phyloP scores from a whole-genome alignment of 352 stramenopile species.

The Phytophthora citrophthora region DNA sequence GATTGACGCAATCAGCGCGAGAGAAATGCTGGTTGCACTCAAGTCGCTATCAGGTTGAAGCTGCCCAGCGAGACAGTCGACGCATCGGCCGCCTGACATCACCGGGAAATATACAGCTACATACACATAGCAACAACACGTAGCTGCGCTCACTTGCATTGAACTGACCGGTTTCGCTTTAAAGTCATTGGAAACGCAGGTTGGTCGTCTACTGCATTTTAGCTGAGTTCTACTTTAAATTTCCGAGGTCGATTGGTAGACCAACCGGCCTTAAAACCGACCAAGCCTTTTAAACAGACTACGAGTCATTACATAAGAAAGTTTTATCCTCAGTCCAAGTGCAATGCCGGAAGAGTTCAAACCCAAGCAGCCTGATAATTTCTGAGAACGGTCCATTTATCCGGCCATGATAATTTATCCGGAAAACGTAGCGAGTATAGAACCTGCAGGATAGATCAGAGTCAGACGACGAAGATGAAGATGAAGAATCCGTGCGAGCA shows the following conservation, averaged over 20 bases:
- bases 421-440: constrained; percentile 7
- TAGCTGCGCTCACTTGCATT: too few relatives aligned
- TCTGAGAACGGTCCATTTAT: constrained; percentile 1
- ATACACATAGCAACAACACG: too few relatives aligned
- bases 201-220: too few relatives aligned
- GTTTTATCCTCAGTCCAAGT: too few relatives aligned
- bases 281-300: too few relatives aligned
- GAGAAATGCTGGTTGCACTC: constrained; percentile 12
- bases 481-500: constrained; percentile 27
- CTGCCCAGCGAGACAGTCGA: background rate
- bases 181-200: too few relatives aligned
- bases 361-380: background rate
- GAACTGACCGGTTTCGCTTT: too few relatives aligned
- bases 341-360: too few relatives aligned
- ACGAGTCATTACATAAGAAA: too few relatives aligned
- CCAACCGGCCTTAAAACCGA: too few relatives aligned
- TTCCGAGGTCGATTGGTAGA: too few relatives aligned
- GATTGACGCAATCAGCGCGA: constrained; percentile 11
- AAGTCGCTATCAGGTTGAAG: constrained; percentile 10
- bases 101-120: background rate
- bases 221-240: too few relatives aligned
- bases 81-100: background rate
- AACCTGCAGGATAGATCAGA: constrained; percentile 3
- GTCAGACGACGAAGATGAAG: constrained; percentile 25
- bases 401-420: constrained; percentile 1